A percentile compares a stretch with the other conserved stretches of the same genome.
These are phyloP conservation scores for Rubroshorea leprosula DNA, from an alignment of 345 rosid genomes.

Conservation along the genomic window DNA sequence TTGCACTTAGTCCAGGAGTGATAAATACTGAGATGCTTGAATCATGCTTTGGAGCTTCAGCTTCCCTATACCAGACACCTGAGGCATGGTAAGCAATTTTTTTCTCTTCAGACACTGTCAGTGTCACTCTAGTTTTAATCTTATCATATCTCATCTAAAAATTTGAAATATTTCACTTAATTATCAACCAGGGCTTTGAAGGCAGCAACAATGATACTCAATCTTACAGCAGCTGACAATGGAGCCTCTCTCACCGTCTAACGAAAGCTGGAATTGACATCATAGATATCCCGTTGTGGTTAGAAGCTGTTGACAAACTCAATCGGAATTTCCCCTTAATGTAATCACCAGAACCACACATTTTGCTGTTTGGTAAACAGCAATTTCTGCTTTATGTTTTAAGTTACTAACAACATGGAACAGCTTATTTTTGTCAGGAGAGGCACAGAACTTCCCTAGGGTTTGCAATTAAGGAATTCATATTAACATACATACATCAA, in stretches of 20 bases:
- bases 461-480: too few species aligned
- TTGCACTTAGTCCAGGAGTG: conserved; percentile 90
- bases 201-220: conserved; percentile 83
- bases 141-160: neutral
- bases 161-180: neutral
- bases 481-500: too few species aligned
- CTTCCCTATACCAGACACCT: conserved; percentile 80
- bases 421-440: too few species aligned
- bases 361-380: too few species aligned
- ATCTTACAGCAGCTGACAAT: conserved; percentile 81
- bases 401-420: too few species aligned
- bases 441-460: too few species aligned
- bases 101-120: neutral
- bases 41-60: conserved; percentile 82
- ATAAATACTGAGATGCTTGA: conserved; percentile 86
- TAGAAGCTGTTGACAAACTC: neutral
- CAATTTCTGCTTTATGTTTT: too few species aligned
- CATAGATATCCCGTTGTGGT: too few species aligned
- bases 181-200: conserved; percentile 57
- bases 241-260: conserved; percentile 86
- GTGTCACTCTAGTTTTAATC: too few species aligned
- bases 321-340: too few species aligned
- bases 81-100: conserved; percentile 61
- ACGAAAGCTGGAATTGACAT: conserved; percentile 11
- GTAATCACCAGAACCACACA: too few species aligned